These are phyloP conservation scores for Cornus florida DNA, from an alignment of 148 eudicot species.

Conservation along the genomic window DNA sequence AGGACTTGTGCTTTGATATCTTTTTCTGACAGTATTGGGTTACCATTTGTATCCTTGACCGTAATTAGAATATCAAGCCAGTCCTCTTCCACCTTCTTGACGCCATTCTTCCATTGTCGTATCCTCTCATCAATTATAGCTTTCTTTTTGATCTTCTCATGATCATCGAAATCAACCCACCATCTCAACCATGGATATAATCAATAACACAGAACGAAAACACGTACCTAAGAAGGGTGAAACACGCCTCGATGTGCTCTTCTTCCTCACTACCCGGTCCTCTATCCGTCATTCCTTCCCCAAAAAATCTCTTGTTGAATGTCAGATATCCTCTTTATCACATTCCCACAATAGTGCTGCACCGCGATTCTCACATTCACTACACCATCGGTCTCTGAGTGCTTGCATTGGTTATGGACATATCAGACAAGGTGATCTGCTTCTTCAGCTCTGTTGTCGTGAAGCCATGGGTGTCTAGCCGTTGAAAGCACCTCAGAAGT, in stretches of 20 bases:
- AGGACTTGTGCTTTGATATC: conserved; percentile 19
- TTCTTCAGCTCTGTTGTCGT: too few species aligned
- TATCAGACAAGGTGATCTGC: too few species aligned
- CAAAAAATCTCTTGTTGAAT: background rate
- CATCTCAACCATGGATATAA: conserved; percentile 9
- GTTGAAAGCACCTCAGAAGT: too few species aligned
- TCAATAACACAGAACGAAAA: conserved; percentile 11
- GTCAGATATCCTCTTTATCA: too few species aligned
- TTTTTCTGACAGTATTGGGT: background rate
- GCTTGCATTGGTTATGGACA: too few species aligned
- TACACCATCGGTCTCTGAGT: background rate
- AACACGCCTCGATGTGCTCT: conserved; percentile 8
- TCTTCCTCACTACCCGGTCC: conserved; percentile 11
- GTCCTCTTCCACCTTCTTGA: conserved; percentile 1
- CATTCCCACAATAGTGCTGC: conserved; percentile 11
- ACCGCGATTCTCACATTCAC: conserved; percentile 7
- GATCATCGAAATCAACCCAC: conserved; percentile 7
- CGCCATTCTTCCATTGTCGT: background rate
- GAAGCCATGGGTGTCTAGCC: too few species aligned
- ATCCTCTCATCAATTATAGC: conserved; percentile 16
- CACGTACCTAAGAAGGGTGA: conserved; percentile 2
- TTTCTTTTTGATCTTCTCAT: conserved; percentile 1
- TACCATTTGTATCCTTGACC: conserved; percentile 1
- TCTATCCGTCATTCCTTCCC: background rate
- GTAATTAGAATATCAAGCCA: conserved; percentile 10